Conservation (phyloP, 192 early-diverging fungal species). For the Backusella westeae region DNA sequence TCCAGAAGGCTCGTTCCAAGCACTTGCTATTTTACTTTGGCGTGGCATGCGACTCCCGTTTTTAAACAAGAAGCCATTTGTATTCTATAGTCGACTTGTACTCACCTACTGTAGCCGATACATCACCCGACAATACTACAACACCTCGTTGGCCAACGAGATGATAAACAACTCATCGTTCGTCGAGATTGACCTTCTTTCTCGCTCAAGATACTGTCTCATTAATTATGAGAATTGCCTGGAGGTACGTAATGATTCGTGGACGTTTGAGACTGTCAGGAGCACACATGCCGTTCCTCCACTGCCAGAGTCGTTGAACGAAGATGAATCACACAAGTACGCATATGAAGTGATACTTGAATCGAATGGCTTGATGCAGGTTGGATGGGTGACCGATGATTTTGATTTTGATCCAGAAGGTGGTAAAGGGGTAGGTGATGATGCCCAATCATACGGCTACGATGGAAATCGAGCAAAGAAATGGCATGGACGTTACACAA, state of each 20-base stretch:
- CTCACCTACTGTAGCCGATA: slow-evolving; percentile 11
- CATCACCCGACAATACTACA: not conserved
- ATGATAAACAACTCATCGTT: not conserved
- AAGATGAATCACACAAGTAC: not conserved
- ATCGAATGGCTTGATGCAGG: slow-evolving; percentile 62
- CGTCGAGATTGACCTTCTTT: slow-evolving; percentile 12
- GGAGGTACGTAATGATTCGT: slow-evolving; percentile 29
- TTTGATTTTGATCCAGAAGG: slow-evolving; percentile 59
- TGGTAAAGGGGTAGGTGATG: slow-evolving; percentile 70
- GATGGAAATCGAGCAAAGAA: slow-evolving; percentile 61
- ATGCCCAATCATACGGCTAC: slow-evolving; percentile 59
- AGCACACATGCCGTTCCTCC: slow-evolving; percentile 18
- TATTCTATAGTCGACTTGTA: slow-evolving; percentile 15
- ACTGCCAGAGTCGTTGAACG: not conserved
- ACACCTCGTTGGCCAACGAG: not conserved
- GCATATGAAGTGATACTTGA: slow-evolving; percentile 53
- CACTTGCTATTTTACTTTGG: slow-evolving; percentile 6
- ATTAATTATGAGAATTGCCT: slow-evolving; percentile 22
- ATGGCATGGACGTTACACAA: slow-evolving; percentile 56
- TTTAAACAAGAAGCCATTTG: slow-evolving; percentile 9
- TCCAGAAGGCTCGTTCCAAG: slow-evolving; percentile 5
- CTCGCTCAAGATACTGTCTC: slow-evolving; percentile 16
- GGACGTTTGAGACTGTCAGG: slow-evolving; percentile 34
- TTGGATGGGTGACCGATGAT: slow-evolving; percentile 57
- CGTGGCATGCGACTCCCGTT: not conserved